phyloP scores from a whole-genome alignment of 441 rosid genomes.

The Euphorbia celastroides region DNA sequence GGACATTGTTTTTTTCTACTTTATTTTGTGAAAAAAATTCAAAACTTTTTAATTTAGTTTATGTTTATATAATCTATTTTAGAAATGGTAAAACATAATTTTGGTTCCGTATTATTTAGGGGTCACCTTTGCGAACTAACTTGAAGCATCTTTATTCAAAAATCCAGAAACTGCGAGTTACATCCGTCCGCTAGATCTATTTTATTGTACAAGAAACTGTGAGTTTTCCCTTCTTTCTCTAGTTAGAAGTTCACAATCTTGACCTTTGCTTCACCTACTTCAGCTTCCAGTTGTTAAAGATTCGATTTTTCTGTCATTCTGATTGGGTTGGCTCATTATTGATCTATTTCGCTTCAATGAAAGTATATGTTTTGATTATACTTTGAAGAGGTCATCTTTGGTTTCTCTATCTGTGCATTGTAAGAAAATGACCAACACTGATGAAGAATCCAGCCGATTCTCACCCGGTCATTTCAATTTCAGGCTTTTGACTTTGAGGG shows the following conservation, averaged over 20 bases:
- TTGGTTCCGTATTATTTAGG: neutral
- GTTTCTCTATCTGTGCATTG: neutral
- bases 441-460: constrained; percentile 16
- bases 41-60: too few species aligned
- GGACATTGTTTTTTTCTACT: too few species aligned
- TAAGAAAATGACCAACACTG: constrained; percentile 18
- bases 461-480: constrained; percentile 26
- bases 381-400: neutral
- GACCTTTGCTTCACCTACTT: neutral
- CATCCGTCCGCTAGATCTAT: neutral
- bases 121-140: too few species aligned
- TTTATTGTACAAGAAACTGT: constrained; percentile 2
- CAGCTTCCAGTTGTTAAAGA: neutral
- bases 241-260: neutral
- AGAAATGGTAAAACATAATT: neutral
- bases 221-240: neutral
- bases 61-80: too few species aligned
- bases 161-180: neutral
- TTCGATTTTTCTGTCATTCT: neutral
- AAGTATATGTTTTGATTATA: neutral
- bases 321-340: neutral
- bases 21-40: too few species aligned
- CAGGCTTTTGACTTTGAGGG: constrained; percentile 21
- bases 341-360: constrained; percentile 4
- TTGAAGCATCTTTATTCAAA: neutral